phyloP scores from a whole-genome alignment of 805 yeast species.

The Teunomyces gatunensis region DNA sequence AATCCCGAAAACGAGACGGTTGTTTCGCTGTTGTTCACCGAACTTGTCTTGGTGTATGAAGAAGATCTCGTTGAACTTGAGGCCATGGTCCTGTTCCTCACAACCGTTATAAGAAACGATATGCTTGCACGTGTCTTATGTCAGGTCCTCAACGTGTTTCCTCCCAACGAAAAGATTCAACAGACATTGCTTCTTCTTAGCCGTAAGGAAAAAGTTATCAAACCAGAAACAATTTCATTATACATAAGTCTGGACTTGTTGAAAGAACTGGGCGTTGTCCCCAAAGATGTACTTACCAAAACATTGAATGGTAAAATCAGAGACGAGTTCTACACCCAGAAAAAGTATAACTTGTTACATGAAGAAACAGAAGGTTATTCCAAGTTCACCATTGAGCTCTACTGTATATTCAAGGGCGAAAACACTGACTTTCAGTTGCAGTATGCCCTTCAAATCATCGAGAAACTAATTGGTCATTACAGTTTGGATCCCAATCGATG shows the following conservation, averaged over 20 bases:
- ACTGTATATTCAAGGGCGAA: constrained; percentile 38
- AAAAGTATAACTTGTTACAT: constrained; percentile 62
- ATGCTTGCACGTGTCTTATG: constrained; percentile 33
- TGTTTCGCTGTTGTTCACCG: constrained; percentile 31
- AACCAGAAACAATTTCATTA: constrained; percentile 30
- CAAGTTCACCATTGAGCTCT: constrained; percentile 52
- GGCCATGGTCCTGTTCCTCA: constrained; percentile 21
- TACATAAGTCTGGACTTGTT: constrained; percentile 29
- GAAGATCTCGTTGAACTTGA: constrained; percentile 15
- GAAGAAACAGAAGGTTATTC: constrained; percentile 82
- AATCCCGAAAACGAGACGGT: constrained; percentile 14
- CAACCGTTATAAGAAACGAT: constrained; percentile 29
- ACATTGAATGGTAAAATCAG: constrained; percentile 35
- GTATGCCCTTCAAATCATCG: constrained; percentile 47
- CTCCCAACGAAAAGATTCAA: constrained; percentile 20
- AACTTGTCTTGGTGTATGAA: constrained; percentile 27
- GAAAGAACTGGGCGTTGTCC: constrained; percentile 24
- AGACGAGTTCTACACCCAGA: constrained; percentile 47
- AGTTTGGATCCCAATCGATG: constrained; percentile 70
- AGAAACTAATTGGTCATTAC: constrained; percentile 68
- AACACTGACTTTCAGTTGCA: constrained; percentile 42
- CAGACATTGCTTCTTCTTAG: constrained; percentile 21
- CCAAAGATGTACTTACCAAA: constrained; percentile 32
- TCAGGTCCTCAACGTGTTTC: constrained; percentile 39
- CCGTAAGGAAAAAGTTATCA: constrained; percentile 23